Conservation (phyloP, 2,329 filamentous ascomycete species). For the Cladosporium sp. region DNA sequence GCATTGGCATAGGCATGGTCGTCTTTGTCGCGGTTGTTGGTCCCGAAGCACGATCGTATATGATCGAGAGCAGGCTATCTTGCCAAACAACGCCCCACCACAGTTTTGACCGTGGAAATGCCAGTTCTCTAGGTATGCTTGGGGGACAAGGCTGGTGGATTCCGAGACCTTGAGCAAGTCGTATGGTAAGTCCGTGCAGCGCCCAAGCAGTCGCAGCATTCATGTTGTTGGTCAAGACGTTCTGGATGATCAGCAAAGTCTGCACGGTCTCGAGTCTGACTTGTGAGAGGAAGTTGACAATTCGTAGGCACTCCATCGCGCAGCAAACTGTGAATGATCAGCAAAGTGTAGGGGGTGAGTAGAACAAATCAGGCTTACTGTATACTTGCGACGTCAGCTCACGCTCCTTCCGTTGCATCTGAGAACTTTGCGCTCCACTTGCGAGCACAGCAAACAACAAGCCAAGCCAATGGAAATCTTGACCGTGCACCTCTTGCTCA, state of each 20-base stretch:
- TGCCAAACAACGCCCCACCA: slow-evolving; percentile 68
- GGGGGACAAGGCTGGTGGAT: slow-evolving; percentile 61
- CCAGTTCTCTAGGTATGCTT: slow-evolving; percentile 52
- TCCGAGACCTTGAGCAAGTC: slow-evolving; percentile 62
- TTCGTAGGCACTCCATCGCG: slow-evolving; percentile 64
- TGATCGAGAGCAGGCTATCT: slow-evolving; percentile 64
- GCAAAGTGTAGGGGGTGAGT: slow-evolving; percentile 15
- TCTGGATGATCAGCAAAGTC: slow-evolving; percentile 62
- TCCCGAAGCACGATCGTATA: slow-evolving; percentile 61
- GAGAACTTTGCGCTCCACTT: slow-evolving; percentile 63
- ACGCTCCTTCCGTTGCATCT: slow-evolving; percentile 59
- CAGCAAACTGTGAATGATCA: slow-evolving; percentile 56
- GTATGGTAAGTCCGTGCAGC: slow-evolving; percentile 60
- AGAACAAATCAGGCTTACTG: slow-evolving; percentile 42
- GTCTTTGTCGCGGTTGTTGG: slow-evolving; percentile 56
- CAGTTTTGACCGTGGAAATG: slow-evolving; percentile 40
- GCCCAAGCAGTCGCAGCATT: slow-evolving; percentile 67
- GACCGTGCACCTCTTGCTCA: slow-evolving; percentile 59
- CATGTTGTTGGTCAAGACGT: slow-evolving; percentile 47
- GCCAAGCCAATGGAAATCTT: slow-evolving; percentile 60
- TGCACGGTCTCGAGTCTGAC: slow-evolving; percentile 64
- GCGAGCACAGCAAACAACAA: slow-evolving; percentile 64
- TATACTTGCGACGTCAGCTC: slow-evolving; percentile 67
- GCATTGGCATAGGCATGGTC: slow-evolving; percentile 43
- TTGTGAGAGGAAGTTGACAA: slow-evolving; percentile 65